Conservation (phyloP, 1,284 basidiomycete genomes). For the Amylostereum chailletii region DNA sequence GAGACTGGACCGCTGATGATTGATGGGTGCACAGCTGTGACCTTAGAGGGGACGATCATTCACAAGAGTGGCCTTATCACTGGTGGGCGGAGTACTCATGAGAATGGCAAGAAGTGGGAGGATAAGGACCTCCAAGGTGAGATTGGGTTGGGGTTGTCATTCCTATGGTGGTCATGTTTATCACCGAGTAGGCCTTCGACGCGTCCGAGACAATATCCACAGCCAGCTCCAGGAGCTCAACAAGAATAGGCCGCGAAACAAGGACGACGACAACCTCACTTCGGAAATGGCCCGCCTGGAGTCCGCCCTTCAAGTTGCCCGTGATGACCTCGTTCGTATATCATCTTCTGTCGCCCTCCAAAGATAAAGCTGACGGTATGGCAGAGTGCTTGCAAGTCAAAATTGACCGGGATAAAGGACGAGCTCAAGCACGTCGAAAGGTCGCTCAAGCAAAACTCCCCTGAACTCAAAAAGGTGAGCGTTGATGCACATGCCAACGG, state of each 20-base stretch:
- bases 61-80: constrained; percentile 98
- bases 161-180: background rate
- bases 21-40: constrained; percentile 63
- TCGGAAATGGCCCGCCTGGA: constrained; percentile 77
- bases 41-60: constrained; percentile 93
- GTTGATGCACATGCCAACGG: background rate
- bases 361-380: constrained; percentile 1
- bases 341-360: background rate
- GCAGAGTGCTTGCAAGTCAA: constrained; percentile 56
- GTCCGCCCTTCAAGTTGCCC: constrained; percentile 59
- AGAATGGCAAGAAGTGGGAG: constrained; percentile 78
- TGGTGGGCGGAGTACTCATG: constrained; percentile 78
- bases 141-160: background rate
- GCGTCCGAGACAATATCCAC: constrained; percentile 67
- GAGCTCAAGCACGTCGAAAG: constrained; percentile 73
- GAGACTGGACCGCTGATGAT: too few relatives aligned
- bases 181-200: constrained; percentile 49
- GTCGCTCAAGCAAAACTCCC: constrained; percentile 58
- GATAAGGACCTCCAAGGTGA: constrained; percentile 86
- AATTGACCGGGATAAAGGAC: constrained; percentile 64
- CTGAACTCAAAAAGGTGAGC: constrained; percentile 59
- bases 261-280: constrained; percentile 75
- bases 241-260: constrained; percentile 74
- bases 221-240: constrained; percentile 76
- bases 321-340: constrained; percentile 73